Base-by-base conservation (phyloP, 371 early-diverging fungal genomes). In the Mortierella sp. region DNA sequence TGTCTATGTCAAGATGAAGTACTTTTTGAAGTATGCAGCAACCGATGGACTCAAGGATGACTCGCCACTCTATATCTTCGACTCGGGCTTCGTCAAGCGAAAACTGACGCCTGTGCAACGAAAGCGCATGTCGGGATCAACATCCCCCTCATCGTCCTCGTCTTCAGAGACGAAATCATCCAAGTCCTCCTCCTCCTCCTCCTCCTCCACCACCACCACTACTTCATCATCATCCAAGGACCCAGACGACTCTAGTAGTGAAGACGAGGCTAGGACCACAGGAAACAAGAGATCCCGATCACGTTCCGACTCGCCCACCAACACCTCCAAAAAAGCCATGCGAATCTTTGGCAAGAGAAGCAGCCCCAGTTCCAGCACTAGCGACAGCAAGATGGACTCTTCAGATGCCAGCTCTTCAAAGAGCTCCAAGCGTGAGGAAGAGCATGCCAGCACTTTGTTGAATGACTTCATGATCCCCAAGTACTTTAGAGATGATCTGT, bases 1-100 rank as follows among this genome's bases (percentile, higher is more conserved):
- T 60, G 92, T 93, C 13, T 88, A 89, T 60, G 70, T 93, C 69
- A 85, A 86, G 56, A 80, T 92, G 80, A 90, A 91, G 77, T 85
- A 94, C 70, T 93, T 86, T 59, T 59, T 92, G 4, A 81, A 81
- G 48, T 91, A 90, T 64, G 82, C 82, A 2, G 66, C 81, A 16
- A 68, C 74, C 21, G 90, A 87, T 28, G 90, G 86, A 3, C 67
- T 63, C 27, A 54, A 73, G 37, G 93, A 93, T 60, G 95, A 94
- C 68, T 90, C 90, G 17, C 95, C 95, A 2, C 83, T 94, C 27
- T 94, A 94, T 54, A 92, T 93, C 31, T 94, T 94, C 67, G 95
- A 94, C 60, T 84, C 54, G 61, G 83, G 78, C 71, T 91, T 87
- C 72, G 86, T 78, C 71, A 83, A 68, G 63, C 82, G 66, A 31